Percentiles rank a stretch among this genome's conserved stretches.
These are phyloP conservation scores for Rhododendron molle DNA, from an alignment of 148 eudicot genomes.

Conservation along the genomic window DNA sequence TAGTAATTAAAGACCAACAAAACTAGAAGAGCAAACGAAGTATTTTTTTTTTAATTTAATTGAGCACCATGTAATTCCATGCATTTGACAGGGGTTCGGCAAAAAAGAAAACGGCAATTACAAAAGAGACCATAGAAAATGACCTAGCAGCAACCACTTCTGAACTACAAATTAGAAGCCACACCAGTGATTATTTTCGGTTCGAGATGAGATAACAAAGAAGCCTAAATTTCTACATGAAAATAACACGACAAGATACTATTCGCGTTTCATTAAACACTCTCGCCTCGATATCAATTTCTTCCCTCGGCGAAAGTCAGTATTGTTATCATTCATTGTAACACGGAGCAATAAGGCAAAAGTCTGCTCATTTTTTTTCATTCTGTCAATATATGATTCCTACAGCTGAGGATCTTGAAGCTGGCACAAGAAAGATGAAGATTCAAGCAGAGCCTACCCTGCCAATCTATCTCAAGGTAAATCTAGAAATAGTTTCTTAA, in stretches of 20 bases:
- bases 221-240: neutral
- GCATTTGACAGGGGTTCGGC: too few species aligned
- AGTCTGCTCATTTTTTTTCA: neutral
- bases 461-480: constrained; percentile 85
- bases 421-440: constrained; percentile 52
- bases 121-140: neutral
- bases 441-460: constrained; percentile 78
- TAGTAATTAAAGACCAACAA: too few species aligned
- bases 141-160: neutral
- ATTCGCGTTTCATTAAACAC: neutral
- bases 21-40: too few species aligned
- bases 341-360: neutral
- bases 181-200: neutral
- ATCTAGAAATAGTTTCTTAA: neutral
- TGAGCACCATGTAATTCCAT: too few species aligned
- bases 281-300: neutral
- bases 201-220: neutral
- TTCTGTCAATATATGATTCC: constrained; percentile 8
- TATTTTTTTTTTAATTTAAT: too few species aligned
- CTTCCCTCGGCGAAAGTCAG: neutral
- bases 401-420: constrained; percentile 91
- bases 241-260: neutral
- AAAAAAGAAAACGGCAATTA: neutral
- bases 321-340: neutral
- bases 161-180: neutral